Conservation (phyloP, 768 basidiomycete species). For the Daedalea quercina region DNA sequence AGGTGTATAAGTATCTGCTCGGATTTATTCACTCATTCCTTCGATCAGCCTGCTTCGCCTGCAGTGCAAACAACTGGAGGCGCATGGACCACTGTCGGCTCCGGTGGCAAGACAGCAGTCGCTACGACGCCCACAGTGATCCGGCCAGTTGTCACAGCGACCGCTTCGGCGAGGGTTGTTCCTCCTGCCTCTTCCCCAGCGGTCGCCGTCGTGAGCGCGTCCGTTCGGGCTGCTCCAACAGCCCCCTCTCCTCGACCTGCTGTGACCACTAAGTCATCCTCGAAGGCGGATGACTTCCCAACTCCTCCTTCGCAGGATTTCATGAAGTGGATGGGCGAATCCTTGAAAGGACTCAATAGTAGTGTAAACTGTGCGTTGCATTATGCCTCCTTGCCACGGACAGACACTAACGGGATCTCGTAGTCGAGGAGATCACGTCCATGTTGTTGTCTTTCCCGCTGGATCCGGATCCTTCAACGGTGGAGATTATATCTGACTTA, state of each 20-base stretch:
- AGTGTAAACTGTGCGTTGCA: constrained; percentile 55
- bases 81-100: constrained; percentile 85
- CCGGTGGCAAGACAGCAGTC: constrained; percentile 55
- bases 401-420: background rate
- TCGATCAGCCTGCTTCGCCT: constrained; percentile 13
- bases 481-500: constrained; percentile 91
- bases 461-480: constrained; percentile 74
- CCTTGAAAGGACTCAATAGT: constrained; percentile 71
- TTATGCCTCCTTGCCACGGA: constrained; percentile 12
- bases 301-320: constrained; percentile 82
- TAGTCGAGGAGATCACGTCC: constrained; percentile 94
- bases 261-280: constrained; percentile 18
- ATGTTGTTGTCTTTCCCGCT: constrained; percentile 94
- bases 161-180: constrained; percentile 29
- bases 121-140: constrained; percentile 21
- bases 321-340: constrained; percentile 83
- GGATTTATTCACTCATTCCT: constrained; percentile 5
- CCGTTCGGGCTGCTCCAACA: constrained; percentile 28
- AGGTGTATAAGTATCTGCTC: constrained; percentile 3
- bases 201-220: constrained; percentile 13
- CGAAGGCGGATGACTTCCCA: constrained; percentile 56
- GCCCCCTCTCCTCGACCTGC: constrained; percentile 30
- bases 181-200: constrained; percentile 22
- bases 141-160: constrained; percentile 18
- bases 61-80: constrained; percentile 30